A percentile compares a stretch with the other conserved stretches of the same genome.
phyloP scores from a whole-genome alignment of 495 filamentous ascomycete species.

The Thozetella sp. region DNA sequence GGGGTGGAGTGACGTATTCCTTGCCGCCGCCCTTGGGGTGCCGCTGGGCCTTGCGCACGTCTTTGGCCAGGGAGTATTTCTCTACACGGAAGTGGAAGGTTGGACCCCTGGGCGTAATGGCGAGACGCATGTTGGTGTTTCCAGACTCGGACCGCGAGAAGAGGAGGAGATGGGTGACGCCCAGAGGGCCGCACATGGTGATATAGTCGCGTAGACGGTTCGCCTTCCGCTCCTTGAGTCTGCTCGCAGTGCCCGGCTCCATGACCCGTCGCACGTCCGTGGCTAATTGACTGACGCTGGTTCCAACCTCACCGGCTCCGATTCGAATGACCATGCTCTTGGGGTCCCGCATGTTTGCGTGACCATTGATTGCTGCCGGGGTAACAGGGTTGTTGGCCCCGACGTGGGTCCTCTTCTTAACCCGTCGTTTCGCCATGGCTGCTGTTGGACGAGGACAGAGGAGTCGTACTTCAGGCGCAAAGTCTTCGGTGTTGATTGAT shows the following conservation, averaged over 20 bases:
- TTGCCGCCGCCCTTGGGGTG: constrained; percentile 80
- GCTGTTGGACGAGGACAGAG: constrained; percentile 8
- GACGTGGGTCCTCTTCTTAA: constrained; percentile 88
- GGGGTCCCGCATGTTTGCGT: constrained; percentile 60
- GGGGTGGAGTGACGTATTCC: constrained; percentile 78
- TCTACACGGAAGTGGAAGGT: constrained; percentile 96
- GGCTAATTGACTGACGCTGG: constrained; percentile 88
- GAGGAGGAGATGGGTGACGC: constrained; percentile 90
- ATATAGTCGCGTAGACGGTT: constrained; percentile 93
- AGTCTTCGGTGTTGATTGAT: not conserved
- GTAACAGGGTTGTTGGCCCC: constrained; percentile 62
- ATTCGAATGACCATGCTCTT: constrained; percentile 99
- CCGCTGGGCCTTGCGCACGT: constrained; percentile 78
- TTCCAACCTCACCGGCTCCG: constrained; percentile 89
- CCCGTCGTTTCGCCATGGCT: constrained; percentile 77
- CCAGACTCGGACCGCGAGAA: constrained; percentile 90
- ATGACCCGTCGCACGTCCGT: constrained; percentile 91
- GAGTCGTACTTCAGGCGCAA: not conserved
- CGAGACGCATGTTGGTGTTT: constrained; percentile 90
- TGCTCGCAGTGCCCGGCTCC: constrained; percentile 90
- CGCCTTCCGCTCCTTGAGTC: constrained; percentile 84
- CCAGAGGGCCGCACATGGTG: constrained; percentile 92
- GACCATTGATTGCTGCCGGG: constrained; percentile 31
- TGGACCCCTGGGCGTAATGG: constrained; percentile 86
- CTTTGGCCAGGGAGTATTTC: constrained; percentile 91